Percentiles rank a stretch among this genome's conserved stretches.
Conservation (phyloP, 2,329 filamentous ascomycete genomes). For the Alternaria rosae region DNA sequence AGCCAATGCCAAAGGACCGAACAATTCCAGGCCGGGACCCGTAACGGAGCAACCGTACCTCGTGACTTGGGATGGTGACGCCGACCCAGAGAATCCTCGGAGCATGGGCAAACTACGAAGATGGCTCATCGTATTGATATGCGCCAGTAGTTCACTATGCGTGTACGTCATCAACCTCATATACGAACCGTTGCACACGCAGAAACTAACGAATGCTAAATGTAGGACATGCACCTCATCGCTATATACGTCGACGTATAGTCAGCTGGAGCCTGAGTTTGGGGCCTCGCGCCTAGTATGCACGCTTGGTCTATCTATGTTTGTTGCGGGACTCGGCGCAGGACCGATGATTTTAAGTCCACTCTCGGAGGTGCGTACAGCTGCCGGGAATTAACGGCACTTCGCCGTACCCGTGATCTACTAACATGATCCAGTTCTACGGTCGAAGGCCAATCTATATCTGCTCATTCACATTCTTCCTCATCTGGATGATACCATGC, state of each 20-base stretch:
- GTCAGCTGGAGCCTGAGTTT: slow-evolving; percentile 78
- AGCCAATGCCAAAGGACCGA: slow-evolving; percentile 26
- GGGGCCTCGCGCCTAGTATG: slow-evolving; percentile 73
- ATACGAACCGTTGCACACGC: not conserved
- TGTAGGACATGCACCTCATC: slow-evolving; percentile 80
- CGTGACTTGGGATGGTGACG: slow-evolving; percentile 77
- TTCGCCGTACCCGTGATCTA: not conserved
- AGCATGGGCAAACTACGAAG: slow-evolving; percentile 72
- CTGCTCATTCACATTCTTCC: slow-evolving; percentile 73
- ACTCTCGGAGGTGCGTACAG: slow-evolving; percentile 55
- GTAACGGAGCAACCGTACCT: slow-evolving; percentile 62
- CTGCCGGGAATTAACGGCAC: not conserved
- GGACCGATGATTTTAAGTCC: slow-evolving; percentile 66
- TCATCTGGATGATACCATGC: slow-evolving; percentile 82
- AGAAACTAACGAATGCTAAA: slow-evolving; percentile 8
- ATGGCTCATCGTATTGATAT: slow-evolving; percentile 80
- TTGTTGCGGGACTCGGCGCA: slow-evolving; percentile 75
- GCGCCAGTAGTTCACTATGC: slow-evolving; percentile 77
- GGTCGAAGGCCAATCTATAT: slow-evolving; percentile 84
- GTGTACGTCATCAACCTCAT: slow-evolving; percentile 69
- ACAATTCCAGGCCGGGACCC: slow-evolving; percentile 27
- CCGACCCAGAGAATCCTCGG: slow-evolving; percentile 77
- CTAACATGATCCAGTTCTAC: slow-evolving; percentile 66
- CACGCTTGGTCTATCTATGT: slow-evolving; percentile 81
- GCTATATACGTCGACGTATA: slow-evolving; percentile 87